Evolutionary conservation across 2,329 filamentous ascomycete species (phyloP).

Genomic region (Piedraia hortae): DNA sequence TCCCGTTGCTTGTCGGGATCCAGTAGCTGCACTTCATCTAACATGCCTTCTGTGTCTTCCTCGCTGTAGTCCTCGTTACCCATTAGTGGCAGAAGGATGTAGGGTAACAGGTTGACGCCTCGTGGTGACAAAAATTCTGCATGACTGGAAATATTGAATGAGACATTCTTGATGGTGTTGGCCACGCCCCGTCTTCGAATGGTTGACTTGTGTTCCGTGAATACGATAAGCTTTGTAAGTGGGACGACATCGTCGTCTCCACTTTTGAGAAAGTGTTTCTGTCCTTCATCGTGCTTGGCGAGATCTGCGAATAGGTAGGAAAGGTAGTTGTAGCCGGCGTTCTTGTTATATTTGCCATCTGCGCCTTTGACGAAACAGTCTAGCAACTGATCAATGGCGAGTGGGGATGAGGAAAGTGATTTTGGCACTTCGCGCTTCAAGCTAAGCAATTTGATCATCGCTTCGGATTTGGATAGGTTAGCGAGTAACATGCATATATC

Average conservation of each 20-base stretch:
- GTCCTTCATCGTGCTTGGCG: conserved; percentile 42
- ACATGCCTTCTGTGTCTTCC: conserved; percentile 64
- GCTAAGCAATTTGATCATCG: conserved; percentile 37
- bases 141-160: conserved; percentile 57
- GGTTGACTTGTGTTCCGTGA: conserved; percentile 67
- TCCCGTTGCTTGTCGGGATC: conserved; percentile 77
- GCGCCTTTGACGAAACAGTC: conserved; percentile 90
- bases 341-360: conserved; percentile 52
- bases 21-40: conserved; percentile 69
- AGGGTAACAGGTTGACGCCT: conserved; percentile 59
- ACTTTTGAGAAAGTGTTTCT: conserved; percentile 48
- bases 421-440: conserved; percentile 41
- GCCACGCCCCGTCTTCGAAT: conserved; percentile 84
- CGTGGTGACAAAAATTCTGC: conserved; percentile 13
- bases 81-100: conserved; percentile 65
- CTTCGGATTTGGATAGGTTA: conserved; percentile 60
- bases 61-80: conserved; percentile 70
- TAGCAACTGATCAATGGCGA: conserved; percentile 68
- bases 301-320: conserved; percentile 86
- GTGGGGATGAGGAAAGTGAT: conserved; percentile 41
- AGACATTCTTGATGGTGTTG: conserved; percentile 77
- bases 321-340: conserved; percentile 75
- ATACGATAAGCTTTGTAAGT: conserved; percentile 73
- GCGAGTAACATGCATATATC: conserved; percentile 75
- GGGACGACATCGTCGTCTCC: conserved; percentile 62